Percentiles rank a stretch among this genome's conserved stretches.
These are phyloP conservation scores for Penicillium italicum DNA, from an alignment of 2,329 filamentous ascomycete genomes.

Conservation along the genomic window DNA sequence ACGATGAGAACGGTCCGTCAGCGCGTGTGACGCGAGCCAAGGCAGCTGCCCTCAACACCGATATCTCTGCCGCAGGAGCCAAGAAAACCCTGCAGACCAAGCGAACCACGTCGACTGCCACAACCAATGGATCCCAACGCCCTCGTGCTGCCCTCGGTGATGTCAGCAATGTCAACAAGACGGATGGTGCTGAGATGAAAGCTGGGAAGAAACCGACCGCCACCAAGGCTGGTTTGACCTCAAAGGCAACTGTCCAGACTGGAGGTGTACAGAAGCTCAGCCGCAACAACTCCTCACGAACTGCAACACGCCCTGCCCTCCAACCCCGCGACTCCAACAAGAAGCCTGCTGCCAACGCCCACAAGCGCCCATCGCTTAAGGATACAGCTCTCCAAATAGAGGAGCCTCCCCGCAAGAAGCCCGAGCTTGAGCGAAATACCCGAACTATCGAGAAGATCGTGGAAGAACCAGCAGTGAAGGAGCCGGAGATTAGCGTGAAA, in stretches of 20 bases:
- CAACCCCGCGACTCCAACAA: constrained; percentile 64
- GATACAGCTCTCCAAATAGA: constrained; percentile 55
- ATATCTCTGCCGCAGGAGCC: constrained; percentile 55
- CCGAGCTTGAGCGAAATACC: constrained; percentile 52
- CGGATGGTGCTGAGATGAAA: constrained; percentile 52
- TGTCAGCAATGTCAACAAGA: constrained; percentile 89
- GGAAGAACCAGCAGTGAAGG: constrained; percentile 14
- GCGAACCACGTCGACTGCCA: constrained; percentile 55
- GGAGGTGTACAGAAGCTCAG: constrained; percentile 76
- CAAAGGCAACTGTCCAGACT: constrained; percentile 72
- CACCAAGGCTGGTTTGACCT: constrained; percentile 65
- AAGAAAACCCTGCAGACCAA: constrained; percentile 68
- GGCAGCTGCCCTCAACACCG: constrained; percentile 62
- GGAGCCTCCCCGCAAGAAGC: constrained; percentile 67
- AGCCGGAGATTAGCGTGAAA: constrained; percentile 36
- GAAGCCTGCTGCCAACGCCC: constrained; percentile 59
- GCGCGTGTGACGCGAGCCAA: constrained; percentile 92
- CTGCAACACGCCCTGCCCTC: constrained; percentile 46
- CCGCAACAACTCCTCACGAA: constrained; percentile 58
- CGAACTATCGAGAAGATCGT: not conserved
- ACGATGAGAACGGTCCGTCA: constrained; percentile 80
- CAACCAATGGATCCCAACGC: constrained; percentile 53
- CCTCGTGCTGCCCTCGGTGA: constrained; percentile 87
- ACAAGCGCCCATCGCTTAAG: constrained; percentile 60
- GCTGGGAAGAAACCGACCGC: constrained; percentile 70